Conservation (phyloP, 805 yeast species). For the Metschnikowia cubensis region DNA sequence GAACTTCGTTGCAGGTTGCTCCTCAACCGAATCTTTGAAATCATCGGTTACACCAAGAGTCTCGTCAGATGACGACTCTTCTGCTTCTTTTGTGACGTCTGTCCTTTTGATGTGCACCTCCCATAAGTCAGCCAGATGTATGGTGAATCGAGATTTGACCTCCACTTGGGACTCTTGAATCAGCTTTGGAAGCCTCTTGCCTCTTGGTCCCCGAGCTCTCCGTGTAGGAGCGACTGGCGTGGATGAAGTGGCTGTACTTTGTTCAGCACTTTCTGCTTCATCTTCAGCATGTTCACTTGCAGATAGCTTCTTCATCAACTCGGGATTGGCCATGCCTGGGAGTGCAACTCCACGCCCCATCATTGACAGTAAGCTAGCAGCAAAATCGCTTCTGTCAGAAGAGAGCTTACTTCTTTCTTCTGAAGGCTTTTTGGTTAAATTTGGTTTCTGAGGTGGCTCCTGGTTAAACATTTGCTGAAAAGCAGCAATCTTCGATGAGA, state of each 20-base stretch:
- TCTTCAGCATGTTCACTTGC: slow-evolving; percentile 10
- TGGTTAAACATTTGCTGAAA: slow-evolving; percentile 69
- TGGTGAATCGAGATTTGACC: slow-evolving; percentile 30
- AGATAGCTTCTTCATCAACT: slow-evolving; percentile 13
- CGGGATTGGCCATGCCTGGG: slow-evolving; percentile 52
- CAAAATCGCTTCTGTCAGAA: slow-evolving; percentile 44
- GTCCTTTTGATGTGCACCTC: slow-evolving; percentile 14
- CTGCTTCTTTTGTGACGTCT: not conserved
- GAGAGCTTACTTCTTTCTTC: slow-evolving; percentile 23
- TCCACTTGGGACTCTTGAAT: slow-evolving; percentile 42
- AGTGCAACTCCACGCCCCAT: slow-evolving; percentile 48
- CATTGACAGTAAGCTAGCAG: slow-evolving; percentile 57
- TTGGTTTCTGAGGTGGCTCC: slow-evolving; percentile 9
- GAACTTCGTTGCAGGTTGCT: not conserved
- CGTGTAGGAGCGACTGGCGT: slow-evolving; percentile 14
- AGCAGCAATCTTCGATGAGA: slow-evolving; percentile 75
- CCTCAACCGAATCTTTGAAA: not conserved
- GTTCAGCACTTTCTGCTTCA: slow-evolving; percentile 8
- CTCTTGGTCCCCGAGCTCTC: slow-evolving; percentile 71
- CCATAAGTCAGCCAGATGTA: slow-evolving; percentile 39
- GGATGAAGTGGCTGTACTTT: not conserved
- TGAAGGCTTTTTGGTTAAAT: slow-evolving; percentile 10
- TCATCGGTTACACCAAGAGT: not conserved
- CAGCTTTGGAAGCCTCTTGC: slow-evolving; percentile 62
- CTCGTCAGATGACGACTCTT: not conserved